Evolutionary conservation across 2,329 filamentous ascomycete species (phyloP), one percentile per base, ranked within the genome.

Genomic region (Colletotrichum sidae): DNA sequence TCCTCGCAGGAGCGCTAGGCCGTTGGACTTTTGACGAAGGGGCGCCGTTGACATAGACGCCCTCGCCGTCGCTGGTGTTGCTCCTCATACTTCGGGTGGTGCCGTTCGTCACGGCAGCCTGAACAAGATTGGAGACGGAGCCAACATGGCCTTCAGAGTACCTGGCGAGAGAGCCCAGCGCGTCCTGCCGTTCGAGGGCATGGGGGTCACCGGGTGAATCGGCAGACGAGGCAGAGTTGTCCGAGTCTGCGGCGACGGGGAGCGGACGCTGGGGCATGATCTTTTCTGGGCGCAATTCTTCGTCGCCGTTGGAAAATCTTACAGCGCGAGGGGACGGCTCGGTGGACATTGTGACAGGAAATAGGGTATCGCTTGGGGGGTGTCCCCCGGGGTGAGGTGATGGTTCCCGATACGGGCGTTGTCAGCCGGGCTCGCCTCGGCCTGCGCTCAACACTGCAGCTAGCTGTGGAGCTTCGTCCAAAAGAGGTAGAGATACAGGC

Each of bases 1-100:
- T 94, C 72, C 92, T 84, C 58, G 86, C 85, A 15, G 92, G 91
- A 33, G 83, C 89, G 6, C 86, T 84, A 13, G 92, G 91, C 69
- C 92, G 86, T 71, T 91, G 88, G 34, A 86, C 83, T 71, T 90
- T 81, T 37, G 41, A 42, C 58, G 75, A 62, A 17, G 76, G 51
- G 52, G 71, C 62, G 49, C 75, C 74, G 60, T 77, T 78, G 56
- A 45, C 33, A 38, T 65, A 68, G 41, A 47, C 34, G 37, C 17
- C 57, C 10, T 68, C 73, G 72, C 55, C 37, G 41, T 70, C 33
- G 70, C 70, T 51, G 70, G 72, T 60, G 63, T 71, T 73, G 59
- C 69, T 62, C 60, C 70, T 66, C 55, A 63, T 55, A 60, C 53
- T 61, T 46, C 50, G 46, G 4, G 37, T 67, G 51, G 47, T 68